Evolutionary conservation across 345 rosid genomes (phyloP).

Genomic region (Euphorbia pulcherrima): DNA sequence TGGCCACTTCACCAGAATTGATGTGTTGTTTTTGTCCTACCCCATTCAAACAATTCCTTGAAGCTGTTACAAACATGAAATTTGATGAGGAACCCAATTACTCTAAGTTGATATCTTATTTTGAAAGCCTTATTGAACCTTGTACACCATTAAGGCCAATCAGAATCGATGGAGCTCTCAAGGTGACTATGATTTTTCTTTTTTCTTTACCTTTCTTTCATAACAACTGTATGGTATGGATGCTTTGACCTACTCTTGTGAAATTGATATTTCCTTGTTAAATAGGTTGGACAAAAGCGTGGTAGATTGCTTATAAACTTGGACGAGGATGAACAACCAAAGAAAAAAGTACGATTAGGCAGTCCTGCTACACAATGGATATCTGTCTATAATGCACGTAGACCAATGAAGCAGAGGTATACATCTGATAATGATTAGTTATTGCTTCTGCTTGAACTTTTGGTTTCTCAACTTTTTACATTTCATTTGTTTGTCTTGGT

Average conservation of each 20-base stretch:
- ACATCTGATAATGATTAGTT: neutral
- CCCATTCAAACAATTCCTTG: slow-evolving; percentile 32
- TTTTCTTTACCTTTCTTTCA: neutral
- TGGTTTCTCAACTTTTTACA: neutral
- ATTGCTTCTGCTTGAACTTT: slow-evolving; percentile 1
- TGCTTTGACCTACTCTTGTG: neutral
- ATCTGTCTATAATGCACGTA: slow-evolving; percentile 31
- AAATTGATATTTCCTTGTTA: neutral
- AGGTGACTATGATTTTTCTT: slow-evolving; percentile 15
- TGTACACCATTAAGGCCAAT: slow-evolving; percentile 25
- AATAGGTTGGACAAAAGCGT: slow-evolving; percentile 34
- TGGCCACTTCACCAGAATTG: slow-evolving; percentile 34
- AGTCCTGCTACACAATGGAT: slow-evolving; percentile 39
- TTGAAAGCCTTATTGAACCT: slow-evolving; percentile 33
- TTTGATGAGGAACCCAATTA: slow-evolving; percentile 37
- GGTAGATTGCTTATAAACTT: slow-evolving; percentile 28
- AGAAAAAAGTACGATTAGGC: slow-evolving; percentile 31
- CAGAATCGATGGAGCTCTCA: slow-evolving; percentile 34
- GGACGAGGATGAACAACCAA: slow-evolving; percentile 36
- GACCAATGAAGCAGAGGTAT: slow-evolving; percentile 36
- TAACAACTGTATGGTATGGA: neutral
- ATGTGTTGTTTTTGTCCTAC: slow-evolving; percentile 33
- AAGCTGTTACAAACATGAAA: slow-evolving; percentile 31
- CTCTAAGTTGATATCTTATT: slow-evolving; percentile 28
- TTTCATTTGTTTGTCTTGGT: neutral